Base-by-base conservation (phyloP, 257 asterid genomes). In the Solanum paucissectum region DNA sequence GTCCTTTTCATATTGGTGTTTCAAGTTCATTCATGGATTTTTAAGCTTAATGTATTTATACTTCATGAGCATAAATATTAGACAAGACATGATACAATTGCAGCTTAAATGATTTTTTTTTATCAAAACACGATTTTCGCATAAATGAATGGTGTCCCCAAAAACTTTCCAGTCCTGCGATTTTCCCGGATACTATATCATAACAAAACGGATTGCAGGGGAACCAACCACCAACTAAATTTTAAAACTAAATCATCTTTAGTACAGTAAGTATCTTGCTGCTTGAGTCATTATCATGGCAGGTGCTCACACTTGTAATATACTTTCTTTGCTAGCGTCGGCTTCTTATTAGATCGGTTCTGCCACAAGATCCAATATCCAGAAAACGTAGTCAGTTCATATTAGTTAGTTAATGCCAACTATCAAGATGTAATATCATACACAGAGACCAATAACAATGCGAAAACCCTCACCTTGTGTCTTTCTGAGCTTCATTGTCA, bases 401-500 rank as follows among this genome's bases (percentile, higher is more conserved):
- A 18, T 25, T 11, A 12, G 34, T 40, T 4, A 14, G 36, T 25
- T 42, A 42, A 77, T 42, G 84, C 25, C n/a, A 77, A 77, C 62
- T n/a, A 77, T n/a, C 34, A 40, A 40, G 37, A 77, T 7, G 36
- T 77, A 77, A 42, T 76, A 42, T 76, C 55, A 75, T 77, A 77
- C 5, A 77, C 16, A 10, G 13, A 75, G 55, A 29, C 20, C 55
- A 75, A 23, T 75, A 32, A 75, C 36, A 10, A 77, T 20, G 21
- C 11, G 36, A 32, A 16, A 75, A 5, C 49, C 42, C 69, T 87
- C 86, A 94, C 99, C 98, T 95, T 97, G 34, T 94, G 97, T 88
- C 93, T 92, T 83, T 87, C 93, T 92, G 72, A 83, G 98, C 98
- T 21, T 92, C 95, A 29, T 13, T 13, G 88, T 95, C 97, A 52